Evolutionary conservation across 164 flowering plant species (phyloP), one percentile per base, ranked within the genome.

Genomic region (Berberis thunbergii): DNA sequence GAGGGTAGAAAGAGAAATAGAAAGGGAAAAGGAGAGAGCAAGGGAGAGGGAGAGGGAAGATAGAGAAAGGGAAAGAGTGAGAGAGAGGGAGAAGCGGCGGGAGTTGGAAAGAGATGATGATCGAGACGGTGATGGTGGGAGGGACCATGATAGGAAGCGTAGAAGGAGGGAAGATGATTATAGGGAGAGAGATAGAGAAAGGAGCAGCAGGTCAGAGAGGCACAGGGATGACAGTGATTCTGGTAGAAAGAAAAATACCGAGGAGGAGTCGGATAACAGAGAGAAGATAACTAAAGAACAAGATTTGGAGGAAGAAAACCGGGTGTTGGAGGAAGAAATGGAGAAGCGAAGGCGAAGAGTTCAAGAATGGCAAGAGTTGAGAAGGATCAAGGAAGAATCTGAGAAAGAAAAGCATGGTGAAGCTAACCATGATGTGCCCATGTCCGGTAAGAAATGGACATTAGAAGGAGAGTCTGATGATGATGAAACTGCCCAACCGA

Each of bases 381-480:
- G 65, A 70, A 86, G 98, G 69, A 85, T 85, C 78, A 84, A 79
- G 73, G 98, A 91, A 78, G 96, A 88, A 76, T 54, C 79, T 41
- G 97, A 90, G 69, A 79, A 81, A 67, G 90, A 85, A 65, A 84
- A 77, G 57, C 76, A 57, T 56, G 75, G 26, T 0, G 26, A 26
- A 26, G 26, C 43, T 3, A 75, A 68, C 68, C 73, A 50, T 26
- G 84, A 77, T 8, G 86, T 79, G 61, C 80, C 81, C 13, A 73
- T 80, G 74, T 78, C 87, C 41, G 95, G 96, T 12, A 91, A 86
- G 78, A 69, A 84, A 4, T 94, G 98, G 97, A 94, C 97, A 2
- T 82, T 94, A 49, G 96, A 94, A 66, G 96, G 96, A 57, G 98
- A 92, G 71, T 88, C 96, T 45, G 96, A 88, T 73, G 98, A 91